phyloP scores from a whole-genome alignment of 148 eudicot species.

The Camellia japonica region DNA sequence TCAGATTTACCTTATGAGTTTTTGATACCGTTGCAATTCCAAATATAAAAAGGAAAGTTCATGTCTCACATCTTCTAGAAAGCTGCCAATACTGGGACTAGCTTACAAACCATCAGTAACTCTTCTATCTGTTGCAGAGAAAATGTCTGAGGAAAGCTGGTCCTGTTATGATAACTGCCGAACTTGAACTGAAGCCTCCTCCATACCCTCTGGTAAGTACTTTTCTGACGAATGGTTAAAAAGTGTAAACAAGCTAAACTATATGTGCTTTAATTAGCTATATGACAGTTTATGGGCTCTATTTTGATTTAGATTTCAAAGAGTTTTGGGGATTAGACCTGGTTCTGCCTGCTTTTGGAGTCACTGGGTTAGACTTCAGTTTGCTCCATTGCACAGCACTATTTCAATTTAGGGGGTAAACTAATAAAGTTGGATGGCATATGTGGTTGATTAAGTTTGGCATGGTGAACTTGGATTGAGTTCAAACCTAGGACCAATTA shows the following conservation, averaged over 20 bases:
- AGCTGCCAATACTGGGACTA: background rate
- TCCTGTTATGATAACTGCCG: too few relatives aligned
- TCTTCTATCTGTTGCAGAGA: slow-evolving; percentile 39
- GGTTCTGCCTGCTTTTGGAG: background rate
- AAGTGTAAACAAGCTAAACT: background rate
- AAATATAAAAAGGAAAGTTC: background rate
- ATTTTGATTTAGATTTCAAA: background rate
- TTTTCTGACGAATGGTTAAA: background rate
- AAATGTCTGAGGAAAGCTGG: slow-evolving; percentile 16
- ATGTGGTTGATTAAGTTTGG: background rate
- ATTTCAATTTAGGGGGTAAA: background rate
- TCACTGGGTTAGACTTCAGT: background rate
- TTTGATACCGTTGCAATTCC: background rate
- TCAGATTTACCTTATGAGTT: background rate
- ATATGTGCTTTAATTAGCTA: background rate
- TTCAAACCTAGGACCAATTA: background rate
- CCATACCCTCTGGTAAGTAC: slow-evolving; percentile 69
- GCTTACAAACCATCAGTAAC: background rate
- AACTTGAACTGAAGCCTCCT: slow-evolving; percentile 36
- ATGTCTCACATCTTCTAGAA: background rate
- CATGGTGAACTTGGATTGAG: background rate
- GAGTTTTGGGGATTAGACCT: background rate
- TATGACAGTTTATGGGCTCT: background rate
- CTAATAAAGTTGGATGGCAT: background rate
- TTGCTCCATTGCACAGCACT: background rate